These are phyloP conservation scores for Pseudozyma sp. DNA, from an alignment of 1,284 basidiomycete genomes.

Conservation along the genomic window DNA sequence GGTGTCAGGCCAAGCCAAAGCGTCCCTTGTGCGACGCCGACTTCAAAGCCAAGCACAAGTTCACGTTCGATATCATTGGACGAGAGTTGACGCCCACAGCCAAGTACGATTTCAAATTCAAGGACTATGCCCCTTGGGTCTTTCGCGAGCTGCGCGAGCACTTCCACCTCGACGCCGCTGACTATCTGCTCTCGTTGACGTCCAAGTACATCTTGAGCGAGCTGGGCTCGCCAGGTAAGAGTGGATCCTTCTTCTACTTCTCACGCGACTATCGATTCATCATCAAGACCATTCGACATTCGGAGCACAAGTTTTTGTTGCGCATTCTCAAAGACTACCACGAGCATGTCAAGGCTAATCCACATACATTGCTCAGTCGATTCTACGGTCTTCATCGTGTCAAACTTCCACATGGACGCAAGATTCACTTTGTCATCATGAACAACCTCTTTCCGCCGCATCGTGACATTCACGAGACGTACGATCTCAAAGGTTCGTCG, in stretches of 20 bases:
- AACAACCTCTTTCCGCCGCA: conserved; percentile 99
- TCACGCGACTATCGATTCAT: conserved; percentile 98
- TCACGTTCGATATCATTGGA: conserved; percentile 95
- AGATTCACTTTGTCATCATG: conserved; percentile 99
- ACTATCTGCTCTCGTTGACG: conserved; percentile 95
- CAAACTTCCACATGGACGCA: conserved; percentile 89
- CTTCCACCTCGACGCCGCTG: conserved; percentile 95
- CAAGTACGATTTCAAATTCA: conserved; percentile 98
- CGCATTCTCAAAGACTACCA: conserved; percentile 87
- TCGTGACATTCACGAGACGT: conserved; percentile 96
- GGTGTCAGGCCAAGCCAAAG: conserved; percentile 94
- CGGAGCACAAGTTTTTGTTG: conserved; percentile 92
- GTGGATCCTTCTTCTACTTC: conserved; percentile 99
- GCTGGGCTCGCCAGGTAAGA: conserved; percentile 97
- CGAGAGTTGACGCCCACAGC: conserved; percentile 97
- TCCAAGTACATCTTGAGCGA: conserved; percentile 98
- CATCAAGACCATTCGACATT: conserved; percentile 97
- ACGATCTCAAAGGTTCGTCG: conserved; percentile 94
- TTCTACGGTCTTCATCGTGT: conserved; percentile 98
- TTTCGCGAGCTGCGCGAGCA: conserved; percentile 93
- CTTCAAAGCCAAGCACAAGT: conserved; percentile 91
- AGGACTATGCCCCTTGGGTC: conserved; percentile 98
- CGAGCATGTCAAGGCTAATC: conserved; percentile 86
- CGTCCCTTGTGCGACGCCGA: conserved; percentile 86
- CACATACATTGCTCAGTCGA: conserved; percentile 90